Base-by-base conservation (phyloP, 2,329 filamentous ascomycete genomes). In the Clonostachys rosea region DNA sequence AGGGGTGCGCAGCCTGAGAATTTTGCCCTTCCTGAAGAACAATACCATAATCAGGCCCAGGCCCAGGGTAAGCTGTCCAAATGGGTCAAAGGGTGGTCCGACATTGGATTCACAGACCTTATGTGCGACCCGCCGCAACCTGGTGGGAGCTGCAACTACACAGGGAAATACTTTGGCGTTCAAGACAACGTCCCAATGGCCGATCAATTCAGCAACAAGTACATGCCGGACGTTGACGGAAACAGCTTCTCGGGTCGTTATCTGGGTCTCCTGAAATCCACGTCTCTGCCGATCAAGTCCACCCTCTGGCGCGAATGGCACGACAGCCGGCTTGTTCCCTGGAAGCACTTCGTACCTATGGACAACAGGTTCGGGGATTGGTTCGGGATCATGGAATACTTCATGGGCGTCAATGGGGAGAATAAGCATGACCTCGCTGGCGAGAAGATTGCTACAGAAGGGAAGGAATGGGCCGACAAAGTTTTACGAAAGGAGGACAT, bases 301-400 rank as follows among this genome's bases (percentile, higher is more conserved):
- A 90, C 88, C 0, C 70, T 92, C 18, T 94, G 84, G 67, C 76
- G 79, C 17, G 89, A 94, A 62, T 94, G 88, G 89, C 88, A 91
- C 58, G 87, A 91, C 60, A 78, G 76, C 41, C 75, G 88, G 4
- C 71, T 92, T 2, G 71, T 89, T 3, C 76, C 86, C 1, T 94
- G 89, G 88, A 81, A 82, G 57, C 89, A 94, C 64, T 92, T 89
- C 56, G 83, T 91, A 3, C 89, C 89, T 14, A 83, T 92, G 77
- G 86, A 91, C 59, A 87, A 80, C 57, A 78, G 83, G 2, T 91
- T 84, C 56, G 69, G 78, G 35, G 89, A 91, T 54, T 76, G 87
- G 56, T 91, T 83, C 51, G 83, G 79, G 40, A 83, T 89, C 47
- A 75, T 90, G 73, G 81, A 86, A 48, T 91, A 89, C 58, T 90